Conservation (phyloP, 345 rosid genomes). For the Populus nigra region DNA sequence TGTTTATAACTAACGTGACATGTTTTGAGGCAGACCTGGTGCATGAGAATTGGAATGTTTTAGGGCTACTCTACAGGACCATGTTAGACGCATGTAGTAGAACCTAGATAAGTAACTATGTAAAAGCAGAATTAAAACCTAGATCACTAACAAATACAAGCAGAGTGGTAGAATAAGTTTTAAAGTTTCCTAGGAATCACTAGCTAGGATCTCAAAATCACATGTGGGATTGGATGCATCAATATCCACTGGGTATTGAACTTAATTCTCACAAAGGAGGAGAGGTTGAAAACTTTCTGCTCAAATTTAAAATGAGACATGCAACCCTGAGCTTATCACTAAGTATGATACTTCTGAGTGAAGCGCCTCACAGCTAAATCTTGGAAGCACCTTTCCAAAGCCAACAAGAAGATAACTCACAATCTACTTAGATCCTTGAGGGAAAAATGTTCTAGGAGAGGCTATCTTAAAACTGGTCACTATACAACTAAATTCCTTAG, state of each 20-base stretch:
- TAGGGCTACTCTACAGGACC: background rate
- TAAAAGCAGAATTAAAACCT: background rate
- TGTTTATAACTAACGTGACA: background rate
- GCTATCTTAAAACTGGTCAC: too few relatives aligned
- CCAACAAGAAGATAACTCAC: too few relatives aligned
- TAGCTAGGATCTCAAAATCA: background rate
- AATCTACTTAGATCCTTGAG: too few relatives aligned
- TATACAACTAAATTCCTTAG: too few relatives aligned
- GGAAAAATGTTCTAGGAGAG: too few relatives aligned
- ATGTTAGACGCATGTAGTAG: background rate
- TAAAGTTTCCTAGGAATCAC: background rate
- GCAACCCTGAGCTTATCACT: too few relatives aligned
- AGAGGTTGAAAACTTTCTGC: background rate
- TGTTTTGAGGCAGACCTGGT: background rate
- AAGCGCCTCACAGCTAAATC: too few relatives aligned
- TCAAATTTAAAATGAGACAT: background rate
- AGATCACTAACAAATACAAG: background rate
- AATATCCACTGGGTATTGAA: background rate
- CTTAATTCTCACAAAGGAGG: background rate
- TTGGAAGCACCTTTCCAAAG: too few relatives aligned
- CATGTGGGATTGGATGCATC: background rate
- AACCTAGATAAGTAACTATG: too few relatives aligned
- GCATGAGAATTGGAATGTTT: background rate
- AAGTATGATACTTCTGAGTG: too few relatives aligned
- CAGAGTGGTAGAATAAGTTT: background rate